A percentile compares a stretch with the other conserved stretches of the same genome.
These are phyloP conservation scores for Oryza coarctata DNA, from an alignment of 176 grass and related monocot species.

Conservation along the genomic window DNA sequence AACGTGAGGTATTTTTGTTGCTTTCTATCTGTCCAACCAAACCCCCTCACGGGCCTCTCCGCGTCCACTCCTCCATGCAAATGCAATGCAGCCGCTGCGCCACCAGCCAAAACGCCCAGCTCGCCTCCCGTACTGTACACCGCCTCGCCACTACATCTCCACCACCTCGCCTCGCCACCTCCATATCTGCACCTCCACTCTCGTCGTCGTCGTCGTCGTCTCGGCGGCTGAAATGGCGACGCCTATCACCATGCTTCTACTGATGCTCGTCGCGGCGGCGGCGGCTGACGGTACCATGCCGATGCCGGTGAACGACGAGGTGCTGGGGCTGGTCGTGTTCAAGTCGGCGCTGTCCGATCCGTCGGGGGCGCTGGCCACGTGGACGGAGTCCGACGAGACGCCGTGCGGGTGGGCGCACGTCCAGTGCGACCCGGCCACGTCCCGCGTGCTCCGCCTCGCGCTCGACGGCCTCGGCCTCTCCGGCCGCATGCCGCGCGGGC, in stretches of 20 bases:
- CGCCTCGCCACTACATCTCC: conserved; percentile 14
- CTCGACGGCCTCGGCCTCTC: conserved; percentile 75
- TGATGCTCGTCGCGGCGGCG: not conserved
- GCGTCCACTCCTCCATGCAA: not conserved
- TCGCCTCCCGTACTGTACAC: not conserved
- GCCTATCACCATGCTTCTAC: not conserved
- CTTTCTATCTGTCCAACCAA: conserved; percentile 60
- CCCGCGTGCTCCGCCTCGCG: conserved; percentile 63
- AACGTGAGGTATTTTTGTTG: conserved; percentile 79
- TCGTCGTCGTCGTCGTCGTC: not conserved
- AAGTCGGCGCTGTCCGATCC: conserved; percentile 61
- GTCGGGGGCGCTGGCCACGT: conserved; percentile 52
- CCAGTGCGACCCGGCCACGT: conserved; percentile 78
- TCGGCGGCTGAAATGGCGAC: conserved; percentile 38
- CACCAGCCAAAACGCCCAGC: conserved; percentile 33
- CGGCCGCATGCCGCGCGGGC: conserved; percentile 62
- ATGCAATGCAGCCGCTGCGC: conserved; percentile 1
- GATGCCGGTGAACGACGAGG: conserved; percentile 85
- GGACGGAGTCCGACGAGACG: conserved; percentile 73
- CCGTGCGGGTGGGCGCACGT: conserved; percentile 80
- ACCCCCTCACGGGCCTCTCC: conserved; percentile 32
- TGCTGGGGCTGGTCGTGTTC: conserved; percentile 81
- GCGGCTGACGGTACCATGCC: conserved; percentile 25
- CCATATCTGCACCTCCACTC: not conserved
- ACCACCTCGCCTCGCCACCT: not conserved